Percentiles rank a stretch among this genome's conserved stretches.
phyloP scores from a whole-genome alignment of 2,329 filamentous ascomycete species.

The Clonostachys byssicola region DNA sequence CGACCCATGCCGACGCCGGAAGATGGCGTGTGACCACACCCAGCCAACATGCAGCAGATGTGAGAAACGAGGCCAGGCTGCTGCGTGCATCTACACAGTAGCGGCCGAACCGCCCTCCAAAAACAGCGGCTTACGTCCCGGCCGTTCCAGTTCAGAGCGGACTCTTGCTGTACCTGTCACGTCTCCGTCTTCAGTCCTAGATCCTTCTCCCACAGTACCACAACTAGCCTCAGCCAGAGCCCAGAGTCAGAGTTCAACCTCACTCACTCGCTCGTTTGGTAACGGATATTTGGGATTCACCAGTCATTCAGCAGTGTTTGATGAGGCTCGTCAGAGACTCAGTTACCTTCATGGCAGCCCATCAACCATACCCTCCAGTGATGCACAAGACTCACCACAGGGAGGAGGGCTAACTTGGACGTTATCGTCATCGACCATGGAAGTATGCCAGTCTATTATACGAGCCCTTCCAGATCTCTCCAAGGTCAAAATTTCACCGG shows the following conservation, averaged over 20 bases:
- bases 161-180: background rate
- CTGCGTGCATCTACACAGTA: background rate
- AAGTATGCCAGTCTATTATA: too few relatives aligned
- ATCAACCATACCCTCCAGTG: too few relatives aligned
- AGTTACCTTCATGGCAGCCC: too few relatives aligned
- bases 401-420: too few relatives aligned
- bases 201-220: background rate
- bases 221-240: background rate
- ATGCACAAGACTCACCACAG: too few relatives aligned
- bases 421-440: too few relatives aligned
- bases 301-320: too few relatives aligned
- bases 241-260: background rate
- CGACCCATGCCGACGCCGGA: slow-evolving; percentile 3
- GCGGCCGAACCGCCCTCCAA: background rate
- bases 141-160: background rate
- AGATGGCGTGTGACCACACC: slow-evolving; percentile 3
- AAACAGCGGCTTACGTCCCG: background rate
- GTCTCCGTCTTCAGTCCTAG: background rate
- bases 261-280: too few relatives aligned
- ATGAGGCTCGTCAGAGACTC: too few relatives aligned
- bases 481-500: too few relatives aligned
- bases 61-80: background rate
- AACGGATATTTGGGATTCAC: too few relatives aligned
- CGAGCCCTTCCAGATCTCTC: too few relatives aligned
- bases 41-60: background rate